Evolutionary conservation across 2,329 filamentous ascomycete species (phyloP).

Genomic region (Trichocomaceae sp.): DNA sequence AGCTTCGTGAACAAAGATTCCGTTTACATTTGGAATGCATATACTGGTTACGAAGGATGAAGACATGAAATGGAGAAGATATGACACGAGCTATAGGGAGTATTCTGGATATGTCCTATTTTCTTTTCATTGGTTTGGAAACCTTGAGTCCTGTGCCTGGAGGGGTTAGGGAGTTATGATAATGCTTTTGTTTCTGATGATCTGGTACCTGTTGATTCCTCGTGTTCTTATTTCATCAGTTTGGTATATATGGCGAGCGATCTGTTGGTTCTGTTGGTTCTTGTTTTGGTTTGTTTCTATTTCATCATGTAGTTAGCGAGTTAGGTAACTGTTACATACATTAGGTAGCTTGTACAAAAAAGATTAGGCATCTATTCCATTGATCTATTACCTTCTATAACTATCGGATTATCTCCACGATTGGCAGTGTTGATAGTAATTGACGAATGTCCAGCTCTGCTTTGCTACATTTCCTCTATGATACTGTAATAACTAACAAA

Average conservation of each 20-base stretch:
- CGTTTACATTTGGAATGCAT: not conserved
- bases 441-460: not conserved
- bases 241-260: conserved; percentile 3
- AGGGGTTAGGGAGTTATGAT: not conserved
- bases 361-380: not conserved
- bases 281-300: not conserved
- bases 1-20: not conserved
- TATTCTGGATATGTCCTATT: not conserved
- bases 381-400: too few species aligned
- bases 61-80: conserved; percentile 10
- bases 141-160: not conserved
- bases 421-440: too few species aligned
- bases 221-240: conserved; percentile 1
- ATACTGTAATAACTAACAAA: not conserved
- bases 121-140: not conserved
- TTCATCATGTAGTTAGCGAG: not conserved
- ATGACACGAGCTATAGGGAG: not conserved
- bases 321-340: not conserved
- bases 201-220: not conserved
- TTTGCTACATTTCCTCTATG: not conserved
- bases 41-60: not conserved
- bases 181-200: conserved; percentile 1
- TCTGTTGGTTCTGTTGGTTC: not conserved
- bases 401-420: too few species aligned
- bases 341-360: not conserved